Evolutionary conservation across 495 filamentous ascomycete genomes (phyloP), one percentile per base, ranked within the genome.

Genomic region (Xylaria intraflava): DNA sequence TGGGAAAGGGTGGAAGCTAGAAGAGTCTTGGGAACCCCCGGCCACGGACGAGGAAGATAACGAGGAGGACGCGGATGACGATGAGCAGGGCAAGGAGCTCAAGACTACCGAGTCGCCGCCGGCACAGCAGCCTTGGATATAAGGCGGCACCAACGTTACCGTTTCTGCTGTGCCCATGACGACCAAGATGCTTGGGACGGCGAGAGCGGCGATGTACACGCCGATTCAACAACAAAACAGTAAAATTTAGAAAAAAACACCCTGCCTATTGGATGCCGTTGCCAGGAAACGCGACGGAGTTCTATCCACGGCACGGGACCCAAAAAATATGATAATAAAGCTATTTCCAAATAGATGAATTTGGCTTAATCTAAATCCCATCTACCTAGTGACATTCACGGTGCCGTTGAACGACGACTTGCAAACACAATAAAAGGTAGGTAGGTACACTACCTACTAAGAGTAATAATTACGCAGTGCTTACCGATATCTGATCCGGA

Each of bases 11-110:
- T 68, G 91, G 60, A 94, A 91, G 62, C 72, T 94, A 12, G 88
- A 91, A 71, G 88, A 92, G 55, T 85, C 85, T 5, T 94, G 88
- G 77, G 82, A 83, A 29, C 88, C 89, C 11, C 85, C 87, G 6
- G 73, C 69, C 14, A 66, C 69, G 6, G 78, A 83, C 26, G 81
- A 85, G 6, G 79, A 82, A 26, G 77, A 83, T 1, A 77, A 79
- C 6, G 76, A 80, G 0, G 79, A 73, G 12, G 74, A 74, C 17
- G 72, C 71, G 8, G 72, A 77, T 12, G 70, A 64, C 2, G 69
- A 73, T 6, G 68, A 62, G 4, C 61, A 68, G 0, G 69, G 58
- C 26, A 57, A 64, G 50, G 62, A 66, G 26, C 46, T 57, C 29
- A 31, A 49, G 39, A 43, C 44, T 24, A 24, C 46, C 14, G 50